Base-by-base conservation (phyloP, 129 eudicot genomes). In the Chrysanthemum makinoi region DNA sequence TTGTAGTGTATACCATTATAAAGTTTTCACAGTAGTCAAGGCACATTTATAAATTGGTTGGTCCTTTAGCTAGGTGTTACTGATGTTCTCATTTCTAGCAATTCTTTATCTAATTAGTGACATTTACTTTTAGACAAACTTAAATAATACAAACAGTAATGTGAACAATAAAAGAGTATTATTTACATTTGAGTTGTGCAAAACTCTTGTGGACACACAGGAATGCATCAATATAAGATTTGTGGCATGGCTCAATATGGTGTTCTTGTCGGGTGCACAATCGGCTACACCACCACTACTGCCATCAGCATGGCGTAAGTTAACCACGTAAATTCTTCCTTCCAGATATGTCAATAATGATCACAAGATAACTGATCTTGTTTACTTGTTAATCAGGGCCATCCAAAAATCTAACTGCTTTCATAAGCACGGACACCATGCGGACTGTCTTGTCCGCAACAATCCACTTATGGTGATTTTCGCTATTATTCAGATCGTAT, bases 271-370 rank as follows among this genome's bases (percentile, higher is more conserved):
- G 91, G 95, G 24, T 30, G 60, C 12, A 66, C 79, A 20, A 68
- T 88, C 57, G 95, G 91, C 51, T 88, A 85, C 72, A 79, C 91
- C 33, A 85, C 86, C 73, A 83, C 95, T 7, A 68, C 91, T 63
- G 75, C 95, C 10, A 85, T 76, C 15, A 88, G 95, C 80, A 80
- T 88, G 86, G 86, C 75, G 90, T 85, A 79, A 80, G 95, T n/a
- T 71, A 2, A 7, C 14, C 30, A 17, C 20, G 9, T 30, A 49
- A 5, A 68, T 68, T 30, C 33, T 51, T 68, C 0, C 39, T 33
- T 68, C 35, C 0, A 9, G 14, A 17, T 61, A 2, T 14, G 8
- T 43, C 65, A 60, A 3, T 24, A 0, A 26, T 60, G 15, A 30
- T 30, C 35, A 30, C 57, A 52, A 7, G 17, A 53, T n/a, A 9